phyloP scores from a whole-genome alignment of 2,329 filamentous ascomycete species.

The Sclerotinia sclerotiorum region DNA sequence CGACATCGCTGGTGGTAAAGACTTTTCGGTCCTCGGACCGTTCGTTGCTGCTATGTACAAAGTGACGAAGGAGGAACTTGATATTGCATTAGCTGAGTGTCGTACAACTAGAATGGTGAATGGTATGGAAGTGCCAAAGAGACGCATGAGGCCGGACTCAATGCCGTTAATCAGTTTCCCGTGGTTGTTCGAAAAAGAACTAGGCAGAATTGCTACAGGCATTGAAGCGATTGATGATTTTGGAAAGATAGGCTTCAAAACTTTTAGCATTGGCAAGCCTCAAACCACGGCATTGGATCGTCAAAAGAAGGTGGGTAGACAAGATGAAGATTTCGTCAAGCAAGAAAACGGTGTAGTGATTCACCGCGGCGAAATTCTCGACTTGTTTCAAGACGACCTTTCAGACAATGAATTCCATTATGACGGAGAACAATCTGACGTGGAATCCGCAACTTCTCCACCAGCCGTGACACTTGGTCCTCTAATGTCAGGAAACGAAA shows the following conservation, averaged over 20 bases:
- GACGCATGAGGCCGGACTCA: conserved; percentile 46
- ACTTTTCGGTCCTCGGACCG: conserved; percentile 60
- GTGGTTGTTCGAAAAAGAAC: conserved; percentile 78
- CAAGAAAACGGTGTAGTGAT: conserved; percentile 37
- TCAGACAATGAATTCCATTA: conserved; percentile 2
- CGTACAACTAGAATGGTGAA: conserved; percentile 43
- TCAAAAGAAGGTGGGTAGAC: not conserved
- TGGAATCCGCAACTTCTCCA: not conserved
- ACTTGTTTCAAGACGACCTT: conserved; percentile 35
- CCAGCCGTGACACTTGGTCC: not conserved
- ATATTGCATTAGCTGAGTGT: conserved; percentile 55
- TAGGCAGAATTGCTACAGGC: conserved; percentile 65
- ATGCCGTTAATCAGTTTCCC: conserved; percentile 92
- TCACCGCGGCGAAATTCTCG: conserved; percentile 40
- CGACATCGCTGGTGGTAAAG: conserved; percentile 60
- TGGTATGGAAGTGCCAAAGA: conserved; percentile 42
- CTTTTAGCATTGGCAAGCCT: conserved; percentile 25
- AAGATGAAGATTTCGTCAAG: conserved; percentile 36
- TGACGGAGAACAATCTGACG: conserved; percentile 7
- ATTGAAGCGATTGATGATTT: conserved; percentile 31
- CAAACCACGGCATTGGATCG: conserved; percentile 19
- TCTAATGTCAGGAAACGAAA: not conserved
- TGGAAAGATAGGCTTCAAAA: conserved; percentile 31
- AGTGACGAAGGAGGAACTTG: conserved; percentile 71
- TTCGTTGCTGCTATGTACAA: conserved; percentile 88